Conservation (phyloP, 139 green algal genomes). For the Medakamo hakoo region DNA sequence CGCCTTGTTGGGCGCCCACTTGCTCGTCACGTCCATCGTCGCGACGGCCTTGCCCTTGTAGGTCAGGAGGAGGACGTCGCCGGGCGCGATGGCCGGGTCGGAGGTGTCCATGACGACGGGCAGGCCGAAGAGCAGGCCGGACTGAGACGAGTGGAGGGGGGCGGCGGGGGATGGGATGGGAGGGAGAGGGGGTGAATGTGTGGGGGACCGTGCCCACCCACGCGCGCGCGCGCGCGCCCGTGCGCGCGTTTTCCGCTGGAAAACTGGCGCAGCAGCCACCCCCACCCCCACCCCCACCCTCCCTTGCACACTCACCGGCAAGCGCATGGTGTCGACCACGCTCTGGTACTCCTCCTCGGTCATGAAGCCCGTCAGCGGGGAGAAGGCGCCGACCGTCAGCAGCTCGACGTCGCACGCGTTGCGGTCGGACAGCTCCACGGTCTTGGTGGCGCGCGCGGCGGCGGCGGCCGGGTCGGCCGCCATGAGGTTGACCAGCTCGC, state of each 20-base stretch:
- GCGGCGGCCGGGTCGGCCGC: constrained; percentile 8
- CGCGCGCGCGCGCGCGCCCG: too few species aligned
- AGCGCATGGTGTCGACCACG: constrained; percentile 58
- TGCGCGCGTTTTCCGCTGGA: neutral
- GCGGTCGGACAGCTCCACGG: constrained; percentile 63
- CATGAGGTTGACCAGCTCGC: neutral
- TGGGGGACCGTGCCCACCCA: too few species aligned
- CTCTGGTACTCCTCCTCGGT: constrained; percentile 56
- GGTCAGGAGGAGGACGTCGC: constrained; percentile 63
- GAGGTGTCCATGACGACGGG: constrained; percentile 81
- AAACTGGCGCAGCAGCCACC: too few species aligned
- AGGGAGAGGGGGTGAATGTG: too few species aligned
- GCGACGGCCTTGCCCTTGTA: constrained; percentile 62
- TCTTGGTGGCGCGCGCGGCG: constrained; percentile 34
- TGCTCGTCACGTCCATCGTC: constrained; percentile 60
- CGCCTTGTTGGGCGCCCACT: constrained; percentile 65
- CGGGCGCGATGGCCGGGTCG: constrained; percentile 43
- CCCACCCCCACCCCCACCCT: neutral
- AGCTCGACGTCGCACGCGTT: constrained; percentile 89
- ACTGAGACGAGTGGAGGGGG: constrained; percentile 6
- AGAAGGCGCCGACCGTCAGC: constrained; percentile 67
- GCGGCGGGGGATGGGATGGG: neutral
- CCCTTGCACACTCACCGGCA: constrained; percentile 22
- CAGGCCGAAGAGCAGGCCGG: constrained; percentile 64
- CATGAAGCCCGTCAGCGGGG: constrained; percentile 77